These are phyloP conservation scores for Flueggea neowawraea DNA, from an alignment of 441 rosid genomes.

Conservation along the genomic window DNA sequence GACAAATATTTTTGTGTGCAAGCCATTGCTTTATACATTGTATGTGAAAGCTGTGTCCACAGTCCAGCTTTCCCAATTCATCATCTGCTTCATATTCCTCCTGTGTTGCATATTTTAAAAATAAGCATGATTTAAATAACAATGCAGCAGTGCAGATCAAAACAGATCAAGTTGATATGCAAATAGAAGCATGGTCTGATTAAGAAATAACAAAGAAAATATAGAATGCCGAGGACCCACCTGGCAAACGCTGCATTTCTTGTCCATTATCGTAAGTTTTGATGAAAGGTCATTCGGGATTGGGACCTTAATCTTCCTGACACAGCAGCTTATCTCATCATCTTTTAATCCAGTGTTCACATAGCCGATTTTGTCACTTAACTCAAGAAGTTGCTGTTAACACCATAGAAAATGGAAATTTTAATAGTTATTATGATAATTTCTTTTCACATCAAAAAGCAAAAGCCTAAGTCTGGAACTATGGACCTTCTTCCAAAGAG, in stretches of 20 bases:
- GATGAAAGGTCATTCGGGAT: conserved; percentile 27
- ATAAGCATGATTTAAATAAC: too few relatives aligned
- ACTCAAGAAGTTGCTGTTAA: conserved; percentile 84
- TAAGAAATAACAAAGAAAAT: not conserved
- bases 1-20: conserved; percentile 69
- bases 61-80: conserved; percentile 66
- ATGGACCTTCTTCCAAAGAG: too few relatives aligned
- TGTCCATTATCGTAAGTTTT: conserved; percentile 33
- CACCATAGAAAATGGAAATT: conserved; percentile 1
- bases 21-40: conserved; percentile 91
- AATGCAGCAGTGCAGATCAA: not conserved
- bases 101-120: conserved; percentile 23
- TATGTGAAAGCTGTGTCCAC: conserved; percentile 82
- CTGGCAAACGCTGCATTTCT: conserved; percentile 93
- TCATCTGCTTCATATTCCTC: conserved; percentile 72
- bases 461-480: too few relatives aligned
- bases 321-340: conserved; percentile 62
- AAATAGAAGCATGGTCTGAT: too few relatives aligned
- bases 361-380: conserved; percentile 83
- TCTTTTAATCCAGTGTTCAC: conserved; percentile 85
- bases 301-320: conserved; percentile 49
- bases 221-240: conserved; percentile 20
- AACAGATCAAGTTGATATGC: too few relatives aligned
- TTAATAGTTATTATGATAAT: not conserved
- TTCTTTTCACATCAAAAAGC: too few relatives aligned